Evolutionary conservation across 2,329 filamentous ascomycete species (phyloP).

Genomic region (Sarocladiaceae sp.): DNA sequence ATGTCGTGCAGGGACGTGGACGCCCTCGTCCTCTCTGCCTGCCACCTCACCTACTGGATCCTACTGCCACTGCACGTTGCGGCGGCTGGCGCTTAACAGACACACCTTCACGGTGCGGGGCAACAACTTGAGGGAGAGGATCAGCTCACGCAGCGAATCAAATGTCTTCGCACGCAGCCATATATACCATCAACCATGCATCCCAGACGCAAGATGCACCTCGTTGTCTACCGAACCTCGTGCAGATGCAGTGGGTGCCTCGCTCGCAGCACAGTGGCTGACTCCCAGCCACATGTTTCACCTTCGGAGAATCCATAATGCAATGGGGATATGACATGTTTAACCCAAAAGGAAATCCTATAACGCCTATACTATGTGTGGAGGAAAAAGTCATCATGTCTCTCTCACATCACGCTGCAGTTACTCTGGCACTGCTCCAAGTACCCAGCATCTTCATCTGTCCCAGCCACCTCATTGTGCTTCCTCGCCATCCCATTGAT

Average conservation of each 20-base stretch:
- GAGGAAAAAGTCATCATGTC: neutral
- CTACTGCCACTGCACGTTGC: neutral
- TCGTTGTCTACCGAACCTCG: too few relatives aligned
- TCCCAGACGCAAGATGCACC: too few relatives aligned
- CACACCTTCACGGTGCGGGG: neutral
- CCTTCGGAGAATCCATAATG: too few relatives aligned
- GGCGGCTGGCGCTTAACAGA: neutral
- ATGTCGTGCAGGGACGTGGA: too few relatives aligned
- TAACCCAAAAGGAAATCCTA: too few relatives aligned
- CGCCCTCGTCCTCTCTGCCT: too few relatives aligned
- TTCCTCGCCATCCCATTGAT: constrained; percentile 67
- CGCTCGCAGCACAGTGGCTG: too few relatives aligned
- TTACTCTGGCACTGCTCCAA: constrained; percentile 58
- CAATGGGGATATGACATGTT: too few relatives aligned
- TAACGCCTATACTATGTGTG: constrained; percentile 4
- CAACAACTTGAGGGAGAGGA: neutral
- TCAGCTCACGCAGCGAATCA: neutral
- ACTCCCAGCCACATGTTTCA: too few relatives aligned
- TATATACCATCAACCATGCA: too few relatives aligned
- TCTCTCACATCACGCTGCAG: constrained; percentile 48
- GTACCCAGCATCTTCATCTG: constrained; percentile 70
- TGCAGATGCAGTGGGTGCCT: too few relatives aligned
- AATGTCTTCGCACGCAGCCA: neutral
- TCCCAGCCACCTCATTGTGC: constrained; percentile 48
- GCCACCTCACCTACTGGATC: too few relatives aligned